Evolutionary conservation across 805 yeast genomes (phyloP).

Genomic region (Nadsonia fulvescens): DNA sequence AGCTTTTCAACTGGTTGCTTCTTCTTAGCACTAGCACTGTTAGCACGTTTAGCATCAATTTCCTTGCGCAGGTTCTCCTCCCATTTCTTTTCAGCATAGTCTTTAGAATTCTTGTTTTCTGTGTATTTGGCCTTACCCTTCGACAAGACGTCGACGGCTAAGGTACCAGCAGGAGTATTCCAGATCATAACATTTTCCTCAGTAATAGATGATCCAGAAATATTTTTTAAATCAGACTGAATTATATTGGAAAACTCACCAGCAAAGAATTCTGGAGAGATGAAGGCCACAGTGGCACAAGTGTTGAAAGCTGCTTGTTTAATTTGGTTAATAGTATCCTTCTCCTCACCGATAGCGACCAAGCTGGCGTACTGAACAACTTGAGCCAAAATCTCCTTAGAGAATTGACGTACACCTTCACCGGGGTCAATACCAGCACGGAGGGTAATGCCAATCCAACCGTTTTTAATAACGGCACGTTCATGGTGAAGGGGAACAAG

Average conservation of each 20-base stretch:
- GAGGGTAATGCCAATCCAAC: slow-evolving; percentile 68
- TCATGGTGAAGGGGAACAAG: slow-evolving; percentile 29
- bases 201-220: slow-evolving; percentile 23
- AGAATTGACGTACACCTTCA: slow-evolving; percentile 22
- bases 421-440: slow-evolving; percentile 50
- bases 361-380: too few relatives aligned
- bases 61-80: slow-evolving; percentile 70
- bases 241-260: slow-evolving; percentile 32
- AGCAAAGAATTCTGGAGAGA: slow-evolving; percentile 39
- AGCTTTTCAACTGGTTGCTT: slow-evolving; percentile 14
- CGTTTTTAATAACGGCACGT: slow-evolving; percentile 24
- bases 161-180: slow-evolving; percentile 48
- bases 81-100: slow-evolving; percentile 77
- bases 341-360: slow-evolving; percentile 14
- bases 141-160: slow-evolving; percentile 47
- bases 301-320: slow-evolving; percentile 13
- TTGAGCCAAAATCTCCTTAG: slow-evolving; percentile 12
- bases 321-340: slow-evolving; percentile 11
- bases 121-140: slow-evolving; percentile 20
- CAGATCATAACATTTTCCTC: slow-evolving; percentile 41
- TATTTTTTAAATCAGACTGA: slow-evolving; percentile 23
- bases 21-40: slow-evolving; percentile 23
- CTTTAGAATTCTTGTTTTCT: slow-evolving; percentile 59
- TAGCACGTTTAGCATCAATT: slow-evolving; percentile 37
- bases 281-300: slow-evolving; percentile 27